phyloP scores from a whole-genome alignment of 306 rosid genomes.

The Mimosa pudica region DNA sequence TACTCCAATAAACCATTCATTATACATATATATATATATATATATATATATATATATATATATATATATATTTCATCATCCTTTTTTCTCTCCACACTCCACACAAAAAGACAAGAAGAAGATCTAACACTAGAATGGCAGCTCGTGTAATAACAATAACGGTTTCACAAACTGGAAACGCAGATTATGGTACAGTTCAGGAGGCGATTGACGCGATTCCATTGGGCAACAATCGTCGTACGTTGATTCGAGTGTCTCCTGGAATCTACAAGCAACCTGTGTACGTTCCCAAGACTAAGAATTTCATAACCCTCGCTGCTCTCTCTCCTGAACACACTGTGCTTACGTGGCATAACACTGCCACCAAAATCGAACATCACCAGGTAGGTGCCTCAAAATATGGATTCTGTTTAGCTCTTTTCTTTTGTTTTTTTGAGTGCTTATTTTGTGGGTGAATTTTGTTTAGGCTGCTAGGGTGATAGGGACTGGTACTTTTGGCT shows the following conservation, averaged over 20 bases:
- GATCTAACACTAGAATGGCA: slow-evolving; percentile 52
- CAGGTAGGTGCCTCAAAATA: slow-evolving; percentile 49
- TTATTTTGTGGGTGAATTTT: slow-evolving; percentile 23
- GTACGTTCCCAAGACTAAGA: slow-evolving; percentile 85
- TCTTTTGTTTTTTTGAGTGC: background rate
- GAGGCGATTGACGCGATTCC: slow-evolving; percentile 88
- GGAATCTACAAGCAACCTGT: slow-evolving; percentile 81
- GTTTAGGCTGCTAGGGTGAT: slow-evolving; percentile 59
- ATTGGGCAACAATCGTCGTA: slow-evolving; percentile 67
- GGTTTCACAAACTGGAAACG: slow-evolving; percentile 75
- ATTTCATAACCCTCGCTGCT: slow-evolving; percentile 71
- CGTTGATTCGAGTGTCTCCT: slow-evolving; percentile 68
- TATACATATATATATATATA: too few species aligned
- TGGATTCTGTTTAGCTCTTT: slow-evolving; percentile 7
- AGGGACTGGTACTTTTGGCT: slow-evolving; percentile 91
- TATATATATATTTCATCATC: too few species aligned
- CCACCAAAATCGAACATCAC: slow-evolving; percentile 69
- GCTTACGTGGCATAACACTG: slow-evolving; percentile 86
- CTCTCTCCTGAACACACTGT: slow-evolving; percentile 61
- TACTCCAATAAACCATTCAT: background rate
- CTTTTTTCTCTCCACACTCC: background rate
- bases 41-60: too few species aligned
- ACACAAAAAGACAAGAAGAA: background rate
- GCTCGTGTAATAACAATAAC: slow-evolving; percentile 48
- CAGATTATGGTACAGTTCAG: slow-evolving; percentile 71